A percentile compares a stretch with the other conserved stretches of the same genome.
Conservation (phyloP, 306 rosid genomes). For the Cicer arietinum region DNA sequence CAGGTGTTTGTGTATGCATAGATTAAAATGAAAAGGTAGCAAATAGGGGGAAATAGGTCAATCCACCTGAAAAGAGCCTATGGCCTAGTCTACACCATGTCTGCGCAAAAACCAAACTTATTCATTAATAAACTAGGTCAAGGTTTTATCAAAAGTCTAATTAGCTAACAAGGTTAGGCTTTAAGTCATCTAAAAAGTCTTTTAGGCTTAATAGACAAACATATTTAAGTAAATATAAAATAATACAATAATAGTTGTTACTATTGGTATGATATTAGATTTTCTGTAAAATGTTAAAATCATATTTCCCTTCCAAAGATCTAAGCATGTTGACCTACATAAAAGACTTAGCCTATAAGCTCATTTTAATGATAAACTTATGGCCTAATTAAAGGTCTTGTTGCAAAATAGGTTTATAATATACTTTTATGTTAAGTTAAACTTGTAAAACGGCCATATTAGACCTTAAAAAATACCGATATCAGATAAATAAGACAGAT, state of each 20-base stretch:
- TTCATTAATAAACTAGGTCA: not conserved
- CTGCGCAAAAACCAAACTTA: not conserved
- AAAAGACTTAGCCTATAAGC: not conserved
- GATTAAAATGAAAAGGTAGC: conserved; percentile 17
- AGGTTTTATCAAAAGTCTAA: not conserved
- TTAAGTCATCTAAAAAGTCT: too few species aligned
- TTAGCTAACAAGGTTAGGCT: too few species aligned
- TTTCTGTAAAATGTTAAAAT: not conserved
- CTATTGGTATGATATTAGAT: too few species aligned
- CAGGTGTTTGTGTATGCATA: not conserved
- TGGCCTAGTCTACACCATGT: not conserved
- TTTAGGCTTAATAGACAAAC: too few species aligned
- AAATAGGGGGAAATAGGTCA: not conserved
- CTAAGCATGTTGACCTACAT: not conserved
- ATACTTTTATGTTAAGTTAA: too few species aligned
- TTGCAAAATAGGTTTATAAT: too few species aligned
- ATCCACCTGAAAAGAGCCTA: not conserved
- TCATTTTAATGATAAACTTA: not conserved
- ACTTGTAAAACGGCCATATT: too few species aligned
- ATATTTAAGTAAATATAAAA: too few species aligned
- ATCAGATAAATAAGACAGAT: too few species aligned
- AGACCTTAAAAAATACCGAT: too few species aligned
- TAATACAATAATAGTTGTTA: too few species aligned
- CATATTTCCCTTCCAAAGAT: not conserved
- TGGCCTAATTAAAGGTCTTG: not conserved